These are phyloP conservation scores for Triticum urartu DNA, from an alignment of 176 grass and related monocot genomes.

Conservation along the genomic window DNA sequence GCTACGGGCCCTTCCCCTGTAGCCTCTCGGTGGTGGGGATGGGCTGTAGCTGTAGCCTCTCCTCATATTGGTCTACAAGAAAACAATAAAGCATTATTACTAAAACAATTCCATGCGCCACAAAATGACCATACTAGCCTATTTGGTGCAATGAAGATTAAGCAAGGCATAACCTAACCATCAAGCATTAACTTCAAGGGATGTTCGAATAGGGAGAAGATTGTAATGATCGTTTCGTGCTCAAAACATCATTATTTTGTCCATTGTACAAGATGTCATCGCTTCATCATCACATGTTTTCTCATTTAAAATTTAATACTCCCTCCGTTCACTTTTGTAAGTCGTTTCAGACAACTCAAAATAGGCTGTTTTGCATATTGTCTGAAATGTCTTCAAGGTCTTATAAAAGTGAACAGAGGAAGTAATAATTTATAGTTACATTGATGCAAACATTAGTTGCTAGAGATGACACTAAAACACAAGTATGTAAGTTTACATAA, in stretches of 20 bases:
- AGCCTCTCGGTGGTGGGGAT: constrained; percentile 77
- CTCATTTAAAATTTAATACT: background rate
- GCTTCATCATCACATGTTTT: background rate
- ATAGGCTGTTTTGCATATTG: no score
- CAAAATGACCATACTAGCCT: background rate
- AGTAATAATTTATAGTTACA: background rate
- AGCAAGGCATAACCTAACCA: background rate
- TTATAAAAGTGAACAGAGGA: no score
- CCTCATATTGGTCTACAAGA: constrained; percentile 37
- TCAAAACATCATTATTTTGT: background rate
- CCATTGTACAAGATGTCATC: background rate
- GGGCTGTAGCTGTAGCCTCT: constrained; percentile 88
- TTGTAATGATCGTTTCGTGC: background rate
- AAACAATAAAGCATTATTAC: background rate
- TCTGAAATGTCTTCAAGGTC: no score
- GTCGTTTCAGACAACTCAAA: no score
- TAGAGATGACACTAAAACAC: background rate
- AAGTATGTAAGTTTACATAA: background rate
- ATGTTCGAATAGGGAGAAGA: background rate
- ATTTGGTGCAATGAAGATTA: background rate
- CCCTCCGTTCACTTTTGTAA: no score
- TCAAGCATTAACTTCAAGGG: background rate
- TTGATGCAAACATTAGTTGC: background rate
- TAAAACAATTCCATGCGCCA: background rate
- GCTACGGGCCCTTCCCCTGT: constrained; percentile 70